Conservation (phyloP, 805 yeast genomes). For the Dipodascopsis uninucleata region DNA sequence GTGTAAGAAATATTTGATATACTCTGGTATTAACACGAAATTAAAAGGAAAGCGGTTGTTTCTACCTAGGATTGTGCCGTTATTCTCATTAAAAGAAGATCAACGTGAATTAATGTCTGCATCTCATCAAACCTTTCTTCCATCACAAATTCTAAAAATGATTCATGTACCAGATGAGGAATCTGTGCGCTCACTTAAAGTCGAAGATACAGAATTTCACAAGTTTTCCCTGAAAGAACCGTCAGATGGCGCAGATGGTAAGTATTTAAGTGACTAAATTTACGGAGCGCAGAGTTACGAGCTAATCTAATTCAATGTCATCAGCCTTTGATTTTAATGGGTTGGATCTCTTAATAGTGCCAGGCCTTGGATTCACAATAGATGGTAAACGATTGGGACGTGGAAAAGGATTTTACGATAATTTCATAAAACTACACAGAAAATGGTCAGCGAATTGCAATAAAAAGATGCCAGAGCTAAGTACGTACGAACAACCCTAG, state of each 20-base stretch:
- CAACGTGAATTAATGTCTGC: neutral
- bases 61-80: conserved; percentile 48
- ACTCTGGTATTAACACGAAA: neutral
- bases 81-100: conserved; percentile 8
- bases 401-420: conserved; percentile 92
- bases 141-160: conserved; percentile 14
- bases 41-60: conserved; percentile 33
- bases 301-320: no score
- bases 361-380: conserved; percentile 76
- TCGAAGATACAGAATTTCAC: conserved; percentile 3
- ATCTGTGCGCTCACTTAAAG: conserved; percentile 1
- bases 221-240: conserved; percentile 18
- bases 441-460: conserved; percentile 32
- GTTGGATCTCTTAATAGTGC: conserved; percentile 72
- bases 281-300: neutral
- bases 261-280: neutral
- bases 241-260: conserved; percentile 3
- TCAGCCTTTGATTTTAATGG: conserved; percentile 37
- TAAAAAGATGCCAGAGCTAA: conserved; percentile 30
- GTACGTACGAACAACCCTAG: conserved; percentile 4
- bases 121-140: conserved; percentile 3
- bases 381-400: conserved; percentile 68
- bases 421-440: conserved; percentile 52
- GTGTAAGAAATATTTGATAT: no score
- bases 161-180: conserved; percentile 2